Conservation (phyloP, 257 asterid genomes). For the Eucommia ulmoides region DNA sequence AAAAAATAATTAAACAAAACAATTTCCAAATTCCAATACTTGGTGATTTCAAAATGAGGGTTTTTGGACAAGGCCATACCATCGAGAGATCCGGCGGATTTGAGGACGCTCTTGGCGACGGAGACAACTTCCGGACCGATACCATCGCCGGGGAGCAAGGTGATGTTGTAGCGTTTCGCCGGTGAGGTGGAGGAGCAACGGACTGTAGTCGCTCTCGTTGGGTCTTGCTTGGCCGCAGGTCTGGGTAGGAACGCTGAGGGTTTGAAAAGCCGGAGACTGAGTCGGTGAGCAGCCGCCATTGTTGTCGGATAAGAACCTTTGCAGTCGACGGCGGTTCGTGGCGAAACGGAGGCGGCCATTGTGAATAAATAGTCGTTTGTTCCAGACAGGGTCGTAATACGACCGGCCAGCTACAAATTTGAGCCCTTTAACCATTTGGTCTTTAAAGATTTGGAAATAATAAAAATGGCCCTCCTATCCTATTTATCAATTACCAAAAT, state of each 20-base stretch:
- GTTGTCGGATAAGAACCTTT: too few species aligned
- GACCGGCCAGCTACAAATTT: too few species aligned
- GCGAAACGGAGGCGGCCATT: too few species aligned
- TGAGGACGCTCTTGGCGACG: slow-evolving; percentile 65
- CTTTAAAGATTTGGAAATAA: too few species aligned
- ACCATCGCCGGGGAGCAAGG: background rate
- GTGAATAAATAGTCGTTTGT: too few species aligned
- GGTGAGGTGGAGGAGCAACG: background rate
- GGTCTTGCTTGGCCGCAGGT: background rate
- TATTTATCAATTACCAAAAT: too few species aligned
- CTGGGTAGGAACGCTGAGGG: background rate
- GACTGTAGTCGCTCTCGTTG: background rate
- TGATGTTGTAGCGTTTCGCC: background rate
- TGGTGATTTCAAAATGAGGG: background rate
- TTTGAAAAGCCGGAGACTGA: background rate
- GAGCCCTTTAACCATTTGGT: too few species aligned
- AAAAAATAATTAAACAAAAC: background rate
- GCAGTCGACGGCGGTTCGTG: too few species aligned
- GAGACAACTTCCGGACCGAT: slow-evolving; percentile 16
- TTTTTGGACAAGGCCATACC: slow-evolving; percentile 26
- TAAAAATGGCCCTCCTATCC: too few species aligned
- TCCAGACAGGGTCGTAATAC: too few species aligned
- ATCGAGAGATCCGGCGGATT: slow-evolving; percentile 54
- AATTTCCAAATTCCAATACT: background rate
- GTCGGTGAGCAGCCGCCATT: background rate